Percentiles rank a stretch among this genome's conserved stretches.
Evolutionary conservation across 2,329 filamentous ascomycete genomes (phyloP).

Genomic region (Incumbomyces delicatus): DNA sequence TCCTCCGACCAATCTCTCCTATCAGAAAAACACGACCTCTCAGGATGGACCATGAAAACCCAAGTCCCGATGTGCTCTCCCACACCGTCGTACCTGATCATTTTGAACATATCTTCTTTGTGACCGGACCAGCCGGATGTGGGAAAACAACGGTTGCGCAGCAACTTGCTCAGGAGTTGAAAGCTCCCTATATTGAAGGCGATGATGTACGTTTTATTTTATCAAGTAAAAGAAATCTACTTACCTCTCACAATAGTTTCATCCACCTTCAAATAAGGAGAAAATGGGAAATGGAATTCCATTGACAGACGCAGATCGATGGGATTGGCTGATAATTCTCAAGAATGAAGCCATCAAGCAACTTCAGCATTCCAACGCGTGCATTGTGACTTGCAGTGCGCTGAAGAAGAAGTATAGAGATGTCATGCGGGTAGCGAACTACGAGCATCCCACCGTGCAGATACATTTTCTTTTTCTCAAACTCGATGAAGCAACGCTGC

Average conservation of each 20-base stretch:
- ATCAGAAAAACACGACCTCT: constrained; percentile 7
- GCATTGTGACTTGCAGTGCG: constrained; percentile 93
- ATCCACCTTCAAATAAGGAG: constrained; percentile 60
- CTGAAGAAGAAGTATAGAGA: constrained; percentile 97
- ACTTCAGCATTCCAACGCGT: constrained; percentile 50
- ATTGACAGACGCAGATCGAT: constrained; percentile 84
- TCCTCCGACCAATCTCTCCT: constrained; percentile 10
- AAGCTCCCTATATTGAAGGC: constrained; percentile 64
- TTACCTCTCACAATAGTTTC: constrained; percentile 29
- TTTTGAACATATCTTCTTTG: constrained; percentile 65
- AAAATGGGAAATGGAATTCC: constrained; percentile 84
- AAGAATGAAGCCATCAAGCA: constrained; percentile 51
- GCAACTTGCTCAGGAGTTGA: constrained; percentile 51
- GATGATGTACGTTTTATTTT: constrained; percentile 53
- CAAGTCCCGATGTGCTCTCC: constrained; percentile 6
- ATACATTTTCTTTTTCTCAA: constrained; percentile 91
- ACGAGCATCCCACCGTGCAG: constrained; percentile 61
- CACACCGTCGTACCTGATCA: constrained; percentile 11
- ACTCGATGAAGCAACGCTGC: constrained; percentile 63
- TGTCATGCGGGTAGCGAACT: constrained; percentile 70
- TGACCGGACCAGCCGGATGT: constrained; percentile 69
- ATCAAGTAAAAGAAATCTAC: not conserved
- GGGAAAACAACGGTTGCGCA: constrained; percentile 69
- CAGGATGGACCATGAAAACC: constrained; percentile 10
- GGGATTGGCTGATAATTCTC: constrained; percentile 86